Percentiles rank a stretch among this genome's conserved stretches.
These are phyloP conservation scores for Pascua sp. DNA, from an alignment of 1,284 basidiomycete species.

Conservation along the genomic window DNA sequence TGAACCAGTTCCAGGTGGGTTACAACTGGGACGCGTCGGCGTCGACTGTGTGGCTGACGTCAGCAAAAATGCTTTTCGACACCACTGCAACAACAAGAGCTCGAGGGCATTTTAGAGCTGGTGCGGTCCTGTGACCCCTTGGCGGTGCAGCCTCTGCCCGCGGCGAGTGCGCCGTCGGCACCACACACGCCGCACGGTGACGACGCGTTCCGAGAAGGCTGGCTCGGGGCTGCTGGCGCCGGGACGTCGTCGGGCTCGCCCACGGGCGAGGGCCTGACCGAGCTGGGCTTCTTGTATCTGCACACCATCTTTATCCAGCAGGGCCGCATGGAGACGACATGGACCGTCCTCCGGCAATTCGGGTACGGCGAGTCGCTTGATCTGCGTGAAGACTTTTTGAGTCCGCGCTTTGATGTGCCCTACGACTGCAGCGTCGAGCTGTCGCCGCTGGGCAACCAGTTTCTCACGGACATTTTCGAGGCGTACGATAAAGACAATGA, in stretches of 20 bases:
- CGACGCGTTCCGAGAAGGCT: conserved; percentile 1
- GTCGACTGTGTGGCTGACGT: neutral
- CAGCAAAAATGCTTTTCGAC: conserved; percentile 92
- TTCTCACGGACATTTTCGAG: conserved; percentile 96
- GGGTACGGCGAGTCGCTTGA: conserved; percentile 93
- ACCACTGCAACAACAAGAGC: conserved; percentile 84
- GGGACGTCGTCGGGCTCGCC: conserved; percentile 20
- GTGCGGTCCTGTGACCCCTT: conserved; percentile 64
- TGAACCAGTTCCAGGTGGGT: conserved; percentile 91
- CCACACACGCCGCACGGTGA: conserved; percentile 4
- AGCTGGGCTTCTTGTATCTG: conserved; percentile 88
- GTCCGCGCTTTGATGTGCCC: conserved; percentile 88
- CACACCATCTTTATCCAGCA: conserved; percentile 97
- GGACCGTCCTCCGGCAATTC: conserved; percentile 92
- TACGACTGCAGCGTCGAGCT: conserved; percentile 92
- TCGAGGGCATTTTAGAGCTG: conserved; percentile 85
- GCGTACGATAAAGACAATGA: conserved; percentile 97
- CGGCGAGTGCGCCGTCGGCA: conserved; percentile 8
- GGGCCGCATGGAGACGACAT: conserved; percentile 93
- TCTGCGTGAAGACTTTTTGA: conserved; percentile 79
- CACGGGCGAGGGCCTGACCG: conserved; percentile 67
- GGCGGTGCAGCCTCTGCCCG: conserved; percentile 40
- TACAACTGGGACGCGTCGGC: no score
- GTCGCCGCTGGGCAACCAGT: conserved; percentile 88
- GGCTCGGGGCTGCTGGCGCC: conserved; percentile 8